Percentiles rank a stretch among this genome's conserved stretches.
These are phyloP conservation scores for Pythium vanterpoolii DNA, from an alignment of 352 stramenopile genomes.

Conservation along the genomic window DNA sequence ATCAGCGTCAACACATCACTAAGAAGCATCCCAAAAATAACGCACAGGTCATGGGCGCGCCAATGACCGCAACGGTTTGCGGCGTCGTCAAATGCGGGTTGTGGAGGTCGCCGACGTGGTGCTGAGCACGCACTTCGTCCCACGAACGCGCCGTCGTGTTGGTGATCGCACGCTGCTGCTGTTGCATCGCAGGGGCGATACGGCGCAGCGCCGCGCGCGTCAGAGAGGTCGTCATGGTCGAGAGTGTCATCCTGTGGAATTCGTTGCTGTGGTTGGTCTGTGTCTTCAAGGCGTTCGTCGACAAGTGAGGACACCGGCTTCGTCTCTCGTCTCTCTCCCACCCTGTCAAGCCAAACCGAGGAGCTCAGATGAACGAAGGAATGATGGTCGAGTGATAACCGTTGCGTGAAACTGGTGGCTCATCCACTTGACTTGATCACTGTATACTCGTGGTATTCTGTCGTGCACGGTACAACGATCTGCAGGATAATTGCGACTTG, in stretches of 20 bases:
- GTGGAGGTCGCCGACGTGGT: conserved; percentile 46
- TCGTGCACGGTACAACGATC: neutral
- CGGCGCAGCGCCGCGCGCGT: conserved; percentile 8
- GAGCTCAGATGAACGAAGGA: neutral
- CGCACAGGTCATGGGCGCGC: conserved; percentile 86
- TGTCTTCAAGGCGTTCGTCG: conserved; percentile 12
- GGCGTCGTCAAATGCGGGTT: conserved; percentile 56
- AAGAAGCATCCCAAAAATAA: neutral
- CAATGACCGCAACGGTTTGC: conserved; percentile 77
- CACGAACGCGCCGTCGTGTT: conserved; percentile 45
- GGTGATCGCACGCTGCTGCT: conserved; percentile 43
- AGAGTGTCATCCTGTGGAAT: neutral
- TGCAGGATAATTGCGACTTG: neutral
- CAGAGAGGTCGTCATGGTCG: conserved; percentile 6
- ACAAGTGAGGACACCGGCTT: conserved; percentile 12
- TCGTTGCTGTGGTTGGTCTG: neutral
- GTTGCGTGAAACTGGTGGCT: neutral
- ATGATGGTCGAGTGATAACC: conserved; percentile 9
- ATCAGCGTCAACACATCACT: neutral
- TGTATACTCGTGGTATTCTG: neutral
- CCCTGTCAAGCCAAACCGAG: neutral
- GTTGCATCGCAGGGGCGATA: neutral
- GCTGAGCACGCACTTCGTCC: conserved; percentile 62
- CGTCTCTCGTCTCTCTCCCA: too few relatives aligned
- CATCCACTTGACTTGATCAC: conserved; percentile 12